Evolutionary conservation across 768 basidiomycete genomes (phyloP), one percentile per base, ranked within the genome.

Genomic region (Krasilnikovozyma curviuscula): DNA sequence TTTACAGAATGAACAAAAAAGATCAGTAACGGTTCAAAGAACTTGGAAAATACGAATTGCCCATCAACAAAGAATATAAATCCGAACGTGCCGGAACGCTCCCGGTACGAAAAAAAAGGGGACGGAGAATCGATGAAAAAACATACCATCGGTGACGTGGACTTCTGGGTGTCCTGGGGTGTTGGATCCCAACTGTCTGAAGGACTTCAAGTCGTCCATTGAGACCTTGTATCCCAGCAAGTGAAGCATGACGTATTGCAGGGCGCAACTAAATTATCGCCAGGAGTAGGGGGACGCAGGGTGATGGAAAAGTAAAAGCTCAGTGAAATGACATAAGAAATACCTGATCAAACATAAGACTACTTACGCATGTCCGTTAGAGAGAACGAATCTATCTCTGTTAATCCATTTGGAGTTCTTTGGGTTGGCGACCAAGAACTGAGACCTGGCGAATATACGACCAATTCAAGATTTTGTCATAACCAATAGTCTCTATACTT

Each of bases 321-420:
- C 18, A 5, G 21, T 6, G 12, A 38, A 24, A 23, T 25, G 24
- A 24, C 23, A 14, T 25, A 16, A 14, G 25, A 18, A 37, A 27
- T 18, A 5, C 3, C 10, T 7, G 13, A 31, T 21, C 14, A 39
- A 33, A 19, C 9, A 13, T 14, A 40, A 7, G 21, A 19, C 13
- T 16, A 55, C 62, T 58, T 46, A 64, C 60, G 67, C 79, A 56
- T 66, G 86, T 77, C 86, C 86, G 61, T 91, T 91, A 55, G 88
- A 93, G 56, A 93, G 77, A 52, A 95, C 88, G 59, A 91, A 95
- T 67, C 88, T 79, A 71, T 93, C 88, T 53, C 89, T 80, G 69
- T 89, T 91, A 69, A 80, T 81, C 88, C 85, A 91, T 65, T 83
- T 79, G 34, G 86, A 77, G 69, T 73, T 80, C 65, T 77, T 78